Percentiles rank a stretch among this genome's conserved stretches.
Evolutionary conservation across 768 basidiomycete species (phyloP).

Genomic region (Pleurotus salmoneostramineus): DNA sequence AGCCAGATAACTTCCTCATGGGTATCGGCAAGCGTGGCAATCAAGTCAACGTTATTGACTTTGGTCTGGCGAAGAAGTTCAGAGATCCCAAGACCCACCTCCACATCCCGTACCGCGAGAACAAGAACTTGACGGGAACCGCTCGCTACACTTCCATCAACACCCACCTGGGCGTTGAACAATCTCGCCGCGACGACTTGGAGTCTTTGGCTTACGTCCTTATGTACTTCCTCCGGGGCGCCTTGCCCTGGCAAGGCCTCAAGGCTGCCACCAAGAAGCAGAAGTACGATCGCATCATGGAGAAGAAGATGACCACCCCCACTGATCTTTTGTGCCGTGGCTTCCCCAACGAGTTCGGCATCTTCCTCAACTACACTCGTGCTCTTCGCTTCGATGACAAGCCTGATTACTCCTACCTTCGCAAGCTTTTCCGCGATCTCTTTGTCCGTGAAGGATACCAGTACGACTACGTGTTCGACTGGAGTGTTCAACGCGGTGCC

Average conservation of each 20-base stretch:
- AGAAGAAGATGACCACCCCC: slow-evolving; percentile 99
- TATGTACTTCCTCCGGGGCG: slow-evolving; percentile 99
- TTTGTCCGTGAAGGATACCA: slow-evolving; percentile 97
- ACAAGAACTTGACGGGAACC: slow-evolving; percentile 99
- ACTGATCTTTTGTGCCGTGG: slow-evolving; percentile 96
- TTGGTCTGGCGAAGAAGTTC: slow-evolving; percentile 99
- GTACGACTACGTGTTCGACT: slow-evolving; percentile 99
- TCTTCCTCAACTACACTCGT: slow-evolving; percentile 98
- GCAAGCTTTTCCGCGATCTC: slow-evolving; percentile 98
- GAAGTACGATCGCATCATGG: slow-evolving; percentile 99
- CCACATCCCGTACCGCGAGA: slow-evolving; percentile 99
- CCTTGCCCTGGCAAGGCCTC: slow-evolving; percentile 98
- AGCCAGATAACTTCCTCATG: slow-evolving; percentile 99
- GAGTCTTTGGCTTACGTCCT: slow-evolving; percentile 98
- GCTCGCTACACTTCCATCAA: slow-evolving; percentile 99
- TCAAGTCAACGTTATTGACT: slow-evolving; percentile 98
- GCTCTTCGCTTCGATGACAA: slow-evolving; percentile 99
- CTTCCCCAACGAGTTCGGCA: slow-evolving; percentile 99
- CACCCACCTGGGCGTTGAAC: slow-evolving; percentile 97
- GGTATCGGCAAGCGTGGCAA: slow-evolving; percentile 99
- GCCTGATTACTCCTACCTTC: slow-evolving; percentile 98
- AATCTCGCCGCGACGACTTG: slow-evolving; percentile 95
- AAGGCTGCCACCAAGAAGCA: slow-evolving; percentile 99
- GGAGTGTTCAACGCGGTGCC: slow-evolving; percentile 82
- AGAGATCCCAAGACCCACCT: slow-evolving; percentile 99